phyloP scores from a whole-genome alignment of 331 rosid genomes.

The Prunus yedoensis region DNA sequence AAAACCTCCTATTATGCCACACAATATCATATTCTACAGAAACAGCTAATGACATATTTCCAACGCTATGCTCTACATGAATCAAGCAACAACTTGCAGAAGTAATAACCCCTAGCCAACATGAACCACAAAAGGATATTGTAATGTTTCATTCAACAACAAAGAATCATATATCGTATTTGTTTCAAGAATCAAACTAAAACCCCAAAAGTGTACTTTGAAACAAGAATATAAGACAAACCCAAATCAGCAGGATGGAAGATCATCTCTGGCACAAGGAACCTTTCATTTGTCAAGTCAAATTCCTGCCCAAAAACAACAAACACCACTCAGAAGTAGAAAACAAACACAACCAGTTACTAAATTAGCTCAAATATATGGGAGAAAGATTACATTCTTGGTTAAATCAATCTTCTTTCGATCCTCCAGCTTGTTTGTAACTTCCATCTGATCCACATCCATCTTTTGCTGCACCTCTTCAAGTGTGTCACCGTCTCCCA shows the following conservation, averaged over 20 bases:
- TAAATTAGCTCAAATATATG: background rate
- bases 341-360: slow-evolving; percentile 1
- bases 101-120: background rate
- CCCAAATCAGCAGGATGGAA: slow-evolving; percentile 97
- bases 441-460: slow-evolving; percentile 29
- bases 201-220: background rate
- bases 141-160: background rate
- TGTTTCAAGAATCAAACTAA: background rate
- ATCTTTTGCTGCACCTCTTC: slow-evolving; percentile 22
- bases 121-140: background rate
- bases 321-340: background rate
- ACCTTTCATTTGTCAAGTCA: slow-evolving; percentile 90
- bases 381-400: slow-evolving; percentile 54
- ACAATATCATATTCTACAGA: background rate
- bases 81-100: background rate
- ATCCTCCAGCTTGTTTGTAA: slow-evolving; percentile 37
- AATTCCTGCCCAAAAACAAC: slow-evolving; percentile 59
- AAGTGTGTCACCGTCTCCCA: slow-evolving; percentile 37
- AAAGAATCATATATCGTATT: background rate
- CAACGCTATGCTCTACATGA: background rate
- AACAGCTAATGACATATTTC: background rate
- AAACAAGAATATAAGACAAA: slow-evolving; percentile 27
- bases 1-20: background rate
- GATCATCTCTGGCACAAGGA: slow-evolving; percentile 96
- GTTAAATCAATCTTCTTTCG: slow-evolving; percentile 66